Conservation (phyloP, 257 asterid species). For the Plantago major region DNA sequence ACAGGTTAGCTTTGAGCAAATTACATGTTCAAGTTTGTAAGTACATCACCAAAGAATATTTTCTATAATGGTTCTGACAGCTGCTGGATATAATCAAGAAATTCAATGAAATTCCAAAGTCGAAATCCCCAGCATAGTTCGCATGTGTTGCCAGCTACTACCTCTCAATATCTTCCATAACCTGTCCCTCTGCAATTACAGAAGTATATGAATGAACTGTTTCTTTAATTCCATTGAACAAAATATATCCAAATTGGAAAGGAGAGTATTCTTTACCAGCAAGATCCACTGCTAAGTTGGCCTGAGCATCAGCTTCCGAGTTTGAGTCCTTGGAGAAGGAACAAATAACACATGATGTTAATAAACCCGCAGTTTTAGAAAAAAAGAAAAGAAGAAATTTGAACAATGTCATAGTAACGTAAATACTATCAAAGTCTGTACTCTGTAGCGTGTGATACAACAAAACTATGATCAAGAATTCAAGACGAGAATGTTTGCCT, state of each 20-base stretch:
- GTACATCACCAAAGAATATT: too few species aligned
- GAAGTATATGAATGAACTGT: neutral
- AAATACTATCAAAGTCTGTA: too few species aligned
- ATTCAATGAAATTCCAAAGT: too few species aligned
- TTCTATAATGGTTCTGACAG: too few species aligned
- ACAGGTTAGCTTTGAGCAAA: too few species aligned
- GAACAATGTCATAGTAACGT: slow-evolving; percentile 25
- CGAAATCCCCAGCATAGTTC: too few species aligned
- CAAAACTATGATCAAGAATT: too few species aligned
- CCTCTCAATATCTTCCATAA: slow-evolving; percentile 64
- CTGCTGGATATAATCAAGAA: too few species aligned
- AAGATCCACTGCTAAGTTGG: slow-evolving; percentile 84
- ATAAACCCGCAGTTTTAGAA: slow-evolving; percentile 57
- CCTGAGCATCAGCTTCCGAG: slow-evolving; percentile 91
- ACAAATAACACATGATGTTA: neutral
- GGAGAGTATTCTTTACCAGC: slow-evolving; percentile 44
- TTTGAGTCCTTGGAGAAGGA: slow-evolving; percentile 57
- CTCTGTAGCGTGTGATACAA: too few species aligned
- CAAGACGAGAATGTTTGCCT: too few species aligned
- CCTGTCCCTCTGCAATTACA: slow-evolving; percentile 56
- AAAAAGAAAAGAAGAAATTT: slow-evolving; percentile 60
- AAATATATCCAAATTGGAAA: neutral
- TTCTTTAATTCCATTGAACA: neutral
- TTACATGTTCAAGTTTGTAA: too few species aligned
- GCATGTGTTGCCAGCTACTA: slow-evolving; percentile 18